Base-by-base conservation (phyloP, 2,329 filamentous ascomycete species). In the Cadophora malorum region DNA sequence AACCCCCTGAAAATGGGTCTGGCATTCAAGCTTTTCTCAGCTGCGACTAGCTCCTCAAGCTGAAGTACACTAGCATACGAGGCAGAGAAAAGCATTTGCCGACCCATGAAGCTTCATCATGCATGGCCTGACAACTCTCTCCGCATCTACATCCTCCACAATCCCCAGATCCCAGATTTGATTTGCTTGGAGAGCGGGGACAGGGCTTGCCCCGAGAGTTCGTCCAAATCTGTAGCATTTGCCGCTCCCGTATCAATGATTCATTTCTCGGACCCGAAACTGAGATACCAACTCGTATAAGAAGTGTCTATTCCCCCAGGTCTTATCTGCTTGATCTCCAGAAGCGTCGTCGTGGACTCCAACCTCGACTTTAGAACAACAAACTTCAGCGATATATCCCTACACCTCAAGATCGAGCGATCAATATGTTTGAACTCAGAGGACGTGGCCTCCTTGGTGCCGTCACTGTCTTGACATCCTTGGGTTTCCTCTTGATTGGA, bases 401-500 rank as follows among this genome's bases (percentile, higher is more conserved):
- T 38, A 38, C 35, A 38, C 12, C 4, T 38, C 12, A 14, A 2
- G 3, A 38, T 38, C 35, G 35, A 31, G 16, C 50, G 12, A 25
- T 49, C 38, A 56, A 21, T 19, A 71, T 71, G 70, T 50, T 61
- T 21, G 19, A 61, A 19, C 70, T 71, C 31, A 21, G 68, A 66
- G 73, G 73, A 21, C 67, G 70, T 23, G 61, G 76, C 16, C 78
- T 84, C 25, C 75, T 84, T 25, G 71, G 79, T 25, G 78, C 81
- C 21, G 81, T 84, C 66, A 82, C 80, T 25, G 73, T 79, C 8
- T 72, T 84, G 69, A 82, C 82, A 0, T 83, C 80, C 35, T 69
- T 84, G 49, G 81, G 82, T 0, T 84, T 84, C 67, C 78, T 84
- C 71, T 77, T 84, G 45, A 83, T 84, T 52, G 83, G 83, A 23